Evolutionary conservation across 768 basidiomycete species (phyloP).

Genomic region (Trametes elegans): DNA sequence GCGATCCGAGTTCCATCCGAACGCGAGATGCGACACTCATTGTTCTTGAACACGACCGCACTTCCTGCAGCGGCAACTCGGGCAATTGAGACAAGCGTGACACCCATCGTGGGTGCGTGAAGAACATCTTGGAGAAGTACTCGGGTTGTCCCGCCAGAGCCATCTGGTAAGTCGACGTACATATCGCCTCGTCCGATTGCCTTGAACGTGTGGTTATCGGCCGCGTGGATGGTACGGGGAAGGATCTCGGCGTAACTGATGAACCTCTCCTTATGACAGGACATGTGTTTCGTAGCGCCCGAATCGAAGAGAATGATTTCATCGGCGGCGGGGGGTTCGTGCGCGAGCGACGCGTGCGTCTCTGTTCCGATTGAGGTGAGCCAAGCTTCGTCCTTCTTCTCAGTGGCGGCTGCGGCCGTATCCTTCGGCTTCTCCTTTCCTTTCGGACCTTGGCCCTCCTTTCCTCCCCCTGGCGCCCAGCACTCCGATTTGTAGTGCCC

Average conservation of each 20-base stretch:
- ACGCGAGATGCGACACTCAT: constrained; percentile 12
- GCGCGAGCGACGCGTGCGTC: not conserved
- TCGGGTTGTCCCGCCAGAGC: not conserved
- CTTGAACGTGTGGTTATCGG: constrained; percentile 25
- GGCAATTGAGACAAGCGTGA: constrained; percentile 24
- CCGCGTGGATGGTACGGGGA: constrained; percentile 28
- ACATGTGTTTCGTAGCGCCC: constrained; percentile 36
- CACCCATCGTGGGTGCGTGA: constrained; percentile 21
- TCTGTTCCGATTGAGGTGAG: not conserved
- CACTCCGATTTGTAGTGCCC: constrained; percentile 23
- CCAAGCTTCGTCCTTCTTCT: not conserved
- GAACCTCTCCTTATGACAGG: constrained; percentile 29
- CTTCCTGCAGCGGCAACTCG: constrained; percentile 12
- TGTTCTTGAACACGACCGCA: not conserved
- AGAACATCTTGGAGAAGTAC: constrained; percentile 23
- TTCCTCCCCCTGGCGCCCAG: constrained; percentile 19
- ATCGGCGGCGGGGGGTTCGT: not conserved
- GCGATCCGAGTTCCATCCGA: not conserved
- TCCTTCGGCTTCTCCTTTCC: not conserved
- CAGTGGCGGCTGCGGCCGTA: not conserved
- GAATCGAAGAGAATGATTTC: constrained; percentile 30
- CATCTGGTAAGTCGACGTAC: constrained; percentile 23
- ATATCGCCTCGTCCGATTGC: constrained; percentile 26
- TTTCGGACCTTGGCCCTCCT: constrained; percentile 20
- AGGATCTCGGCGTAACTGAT: constrained; percentile 25